Evolutionary conservation across 164 flowering plant species (phyloP).

Genomic region (Liriodendron chinense): DNA sequence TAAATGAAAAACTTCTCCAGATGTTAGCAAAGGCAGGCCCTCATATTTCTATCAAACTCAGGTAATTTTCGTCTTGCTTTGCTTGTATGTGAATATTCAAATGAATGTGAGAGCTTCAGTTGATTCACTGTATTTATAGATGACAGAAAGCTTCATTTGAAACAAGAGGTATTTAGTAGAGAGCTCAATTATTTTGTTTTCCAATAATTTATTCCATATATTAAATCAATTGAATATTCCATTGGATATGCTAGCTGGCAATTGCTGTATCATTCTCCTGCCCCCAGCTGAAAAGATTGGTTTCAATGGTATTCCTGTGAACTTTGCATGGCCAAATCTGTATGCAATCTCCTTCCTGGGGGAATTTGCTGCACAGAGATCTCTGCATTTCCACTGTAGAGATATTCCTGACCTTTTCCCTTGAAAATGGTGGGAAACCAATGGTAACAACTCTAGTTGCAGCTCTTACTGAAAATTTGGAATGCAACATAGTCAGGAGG

Average conservation of each 20-base stretch:
- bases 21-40: conserved; percentile 63
- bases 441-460: background rate
- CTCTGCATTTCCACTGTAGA: background rate
- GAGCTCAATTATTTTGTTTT: background rate
- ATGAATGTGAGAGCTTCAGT: background rate
- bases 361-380: background rate
- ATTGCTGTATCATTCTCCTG: background rate
- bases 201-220: no score
- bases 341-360: background rate
- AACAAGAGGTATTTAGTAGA: background rate
- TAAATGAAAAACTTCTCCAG: conserved; percentile 52
- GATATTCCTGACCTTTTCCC: background rate
- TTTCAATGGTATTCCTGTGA: background rate
- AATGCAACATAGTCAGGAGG: no score
- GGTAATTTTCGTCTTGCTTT: conserved; percentile 38
- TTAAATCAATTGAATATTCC: background rate
- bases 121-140: background rate
- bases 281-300: background rate
- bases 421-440: background rate
- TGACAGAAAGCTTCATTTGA: background rate
- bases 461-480: background rate
- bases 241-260: background rate
- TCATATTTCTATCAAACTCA: conserved; percentile 42
- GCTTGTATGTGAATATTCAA: background rate
- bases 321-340: background rate